Conservation (phyloP, 192 early-diverging fungal species). For the Linnemannia hyalina region DNA sequence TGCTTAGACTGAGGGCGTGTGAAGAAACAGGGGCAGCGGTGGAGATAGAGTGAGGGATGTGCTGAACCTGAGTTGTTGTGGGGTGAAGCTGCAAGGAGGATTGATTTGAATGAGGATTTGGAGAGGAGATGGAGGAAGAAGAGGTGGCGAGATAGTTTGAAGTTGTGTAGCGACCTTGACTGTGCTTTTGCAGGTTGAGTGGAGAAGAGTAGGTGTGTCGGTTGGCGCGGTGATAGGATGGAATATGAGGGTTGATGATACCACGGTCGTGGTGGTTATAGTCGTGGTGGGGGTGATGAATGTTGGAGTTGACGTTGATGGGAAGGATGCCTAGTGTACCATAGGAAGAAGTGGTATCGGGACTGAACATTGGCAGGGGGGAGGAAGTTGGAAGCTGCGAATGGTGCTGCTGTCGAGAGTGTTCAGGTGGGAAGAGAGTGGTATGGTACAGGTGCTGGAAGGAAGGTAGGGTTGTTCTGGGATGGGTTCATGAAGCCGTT, state of each 20-base stretch:
- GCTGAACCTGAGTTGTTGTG: neutral
- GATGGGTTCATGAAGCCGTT: constrained; percentile 11
- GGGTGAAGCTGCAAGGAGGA: neutral
- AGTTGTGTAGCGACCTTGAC: neutral
- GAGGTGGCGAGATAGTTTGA: neutral
- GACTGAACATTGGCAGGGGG: constrained; percentile 15
- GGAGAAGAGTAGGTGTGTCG: neutral
- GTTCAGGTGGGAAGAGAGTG: neutral
- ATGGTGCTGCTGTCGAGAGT: neutral
- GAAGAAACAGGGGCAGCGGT: neutral
- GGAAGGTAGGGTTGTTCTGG: neutral
- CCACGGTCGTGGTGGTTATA: neutral
- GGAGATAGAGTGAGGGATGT: constrained; percentile 16
- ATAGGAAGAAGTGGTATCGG: constrained; percentile 23
- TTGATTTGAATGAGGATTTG: neutral
- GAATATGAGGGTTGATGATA: neutral
- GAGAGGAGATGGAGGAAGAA: neutral
- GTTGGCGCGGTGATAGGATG: neutral
- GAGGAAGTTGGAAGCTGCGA: neutral
- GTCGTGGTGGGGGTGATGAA: neutral
- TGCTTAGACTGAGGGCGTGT: neutral
- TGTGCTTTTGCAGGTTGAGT: neutral
- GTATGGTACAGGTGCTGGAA: neutral
- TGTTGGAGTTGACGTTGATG: constrained; percentile 1
- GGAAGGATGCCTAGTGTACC: constrained; percentile 10